phyloP scores from a whole-genome alignment of 2,329 filamentous ascomycete species.

The Biscogniauxia marginata region DNA sequence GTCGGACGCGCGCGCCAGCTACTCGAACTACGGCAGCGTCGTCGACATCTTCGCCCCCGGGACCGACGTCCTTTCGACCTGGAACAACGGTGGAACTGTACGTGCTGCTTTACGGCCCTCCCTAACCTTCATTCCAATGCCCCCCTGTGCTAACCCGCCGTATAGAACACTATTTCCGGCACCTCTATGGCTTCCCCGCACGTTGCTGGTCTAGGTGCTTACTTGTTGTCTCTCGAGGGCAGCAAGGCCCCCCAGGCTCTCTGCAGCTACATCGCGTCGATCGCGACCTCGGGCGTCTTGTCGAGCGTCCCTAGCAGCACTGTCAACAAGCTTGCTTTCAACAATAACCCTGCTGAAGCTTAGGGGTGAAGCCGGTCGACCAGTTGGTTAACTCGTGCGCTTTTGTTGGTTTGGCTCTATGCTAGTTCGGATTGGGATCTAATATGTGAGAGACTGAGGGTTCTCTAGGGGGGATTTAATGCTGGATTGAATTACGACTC shows the following conservation, averaged over 20 bases:
- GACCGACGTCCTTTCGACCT: slow-evolving; percentile 40
- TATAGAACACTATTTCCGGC: slow-evolving; percentile 49
- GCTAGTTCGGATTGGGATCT: too few relatives aligned
- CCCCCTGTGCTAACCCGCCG: background rate
- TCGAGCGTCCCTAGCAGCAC: slow-evolving; percentile 34
- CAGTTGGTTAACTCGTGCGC: background rate
- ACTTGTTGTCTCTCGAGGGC: slow-evolving; percentile 47
- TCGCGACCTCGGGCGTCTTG: slow-evolving; percentile 40
- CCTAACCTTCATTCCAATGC: slow-evolving; percentile 24
- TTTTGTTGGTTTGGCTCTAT: too few relatives aligned
- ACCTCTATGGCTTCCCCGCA: slow-evolving; percentile 64
- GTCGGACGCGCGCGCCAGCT: slow-evolving; percentile 38
- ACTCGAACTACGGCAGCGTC: slow-evolving; percentile 49
- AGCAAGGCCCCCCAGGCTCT: slow-evolving; percentile 41
- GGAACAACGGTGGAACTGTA: slow-evolving; percentile 37
- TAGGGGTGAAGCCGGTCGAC: slow-evolving; percentile 1
- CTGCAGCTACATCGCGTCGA: slow-evolving; percentile 41
- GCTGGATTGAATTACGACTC: too few relatives aligned
- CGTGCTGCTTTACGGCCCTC: slow-evolving; percentile 1
- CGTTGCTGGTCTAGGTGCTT: slow-evolving; percentile 60
- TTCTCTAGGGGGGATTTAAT: too few relatives aligned
- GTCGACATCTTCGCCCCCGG: slow-evolving; percentile 47
- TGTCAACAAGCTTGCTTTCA: slow-evolving; percentile 36
- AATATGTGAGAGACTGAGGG: too few relatives aligned
- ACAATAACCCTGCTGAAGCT: slow-evolving; percentile 24